Base-by-base conservation (phyloP, 257 asterid genomes). In the Echites panduratus region DNA sequence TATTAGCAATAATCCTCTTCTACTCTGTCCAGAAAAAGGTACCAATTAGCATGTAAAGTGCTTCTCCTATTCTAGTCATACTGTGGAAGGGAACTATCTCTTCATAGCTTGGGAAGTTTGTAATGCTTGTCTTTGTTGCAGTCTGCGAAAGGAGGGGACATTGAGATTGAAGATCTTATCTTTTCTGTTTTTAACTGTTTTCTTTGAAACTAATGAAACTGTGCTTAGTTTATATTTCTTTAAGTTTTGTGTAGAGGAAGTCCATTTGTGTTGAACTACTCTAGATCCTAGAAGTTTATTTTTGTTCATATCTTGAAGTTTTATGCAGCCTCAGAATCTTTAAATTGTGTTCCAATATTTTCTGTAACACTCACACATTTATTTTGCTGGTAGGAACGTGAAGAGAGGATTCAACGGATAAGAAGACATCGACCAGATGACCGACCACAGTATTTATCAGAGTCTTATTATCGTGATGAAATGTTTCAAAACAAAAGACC, bases 331-430 rank as follows among this genome's bases (percentile, higher is more conserved):
- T 38, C 26, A 63, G 68, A 6, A 35, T 63, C 48, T 63, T 40
- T 19, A 61, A 32, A n/a, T 27, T 32, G 47, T 62, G 47, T 40
- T 38, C 10, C 1, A 16, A 8, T 19, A 17, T 7, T 19, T 64
- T 63, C 68, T 38, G 27, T 64, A 64, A 64, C 19, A 11, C 12
- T 35, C 19, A 20, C 8, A 9, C 69, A 38, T 38, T 22, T 13
- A 0, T 49, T 17, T 47, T 9, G 44, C 38, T 57, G 50, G 71
- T 81, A 95, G 98, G 99, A 92, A 84, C 96, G 97, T 53, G 98
- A 95, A 72, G 96, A 89, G 75, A 89, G 98, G 85, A 89, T 78
- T 75, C 96, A 83, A 71, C 85, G 86, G 52, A 72, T 89, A 35
- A 87, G 83, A 73, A 88, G 84, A 76, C 90, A 84, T 52, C 89